Conservation (phyloP, 2,329 filamentous ascomycete species). For the Xylaria sp. region DNA sequence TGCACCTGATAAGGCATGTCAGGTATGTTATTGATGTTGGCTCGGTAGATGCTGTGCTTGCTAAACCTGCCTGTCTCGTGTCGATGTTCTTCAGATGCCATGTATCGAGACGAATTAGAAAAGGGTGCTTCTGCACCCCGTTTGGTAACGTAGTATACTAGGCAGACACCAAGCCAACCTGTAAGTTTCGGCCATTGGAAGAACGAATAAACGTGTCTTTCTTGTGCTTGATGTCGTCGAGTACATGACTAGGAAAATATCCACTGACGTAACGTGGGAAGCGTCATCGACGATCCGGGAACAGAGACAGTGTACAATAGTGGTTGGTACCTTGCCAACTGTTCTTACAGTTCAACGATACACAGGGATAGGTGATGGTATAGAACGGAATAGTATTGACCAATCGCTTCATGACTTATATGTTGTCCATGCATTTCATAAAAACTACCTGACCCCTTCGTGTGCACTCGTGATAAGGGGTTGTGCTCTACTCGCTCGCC, state of each 20-base stretch:
- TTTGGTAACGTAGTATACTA: not conserved
- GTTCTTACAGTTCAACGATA: not conserved
- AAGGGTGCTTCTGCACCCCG: not conserved
- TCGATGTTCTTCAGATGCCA: not conserved
- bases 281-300: not conserved
- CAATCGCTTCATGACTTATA: constrained; percentile 15
- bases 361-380: not conserved
- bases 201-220: no score
- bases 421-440: constrained; percentile 12
- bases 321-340: not conserved
- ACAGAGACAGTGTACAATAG: not conserved
- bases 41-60: not conserved
- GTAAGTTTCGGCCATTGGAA: not conserved
- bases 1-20: not conserved
- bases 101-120: not conserved
- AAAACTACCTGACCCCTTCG: constrained; percentile 1
- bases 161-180: not conserved
- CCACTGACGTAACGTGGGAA: not conserved
- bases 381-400: not conserved
- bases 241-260: not conserved
- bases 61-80: no score
- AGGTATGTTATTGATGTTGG: not conserved
- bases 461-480: constrained; percentile 1
- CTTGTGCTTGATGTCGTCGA: not conserved
- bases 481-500: not conserved